These are phyloP conservation scores for Linum trigynum DNA, from an alignment of 345 rosid species.

Conservation along the genomic window DNA sequence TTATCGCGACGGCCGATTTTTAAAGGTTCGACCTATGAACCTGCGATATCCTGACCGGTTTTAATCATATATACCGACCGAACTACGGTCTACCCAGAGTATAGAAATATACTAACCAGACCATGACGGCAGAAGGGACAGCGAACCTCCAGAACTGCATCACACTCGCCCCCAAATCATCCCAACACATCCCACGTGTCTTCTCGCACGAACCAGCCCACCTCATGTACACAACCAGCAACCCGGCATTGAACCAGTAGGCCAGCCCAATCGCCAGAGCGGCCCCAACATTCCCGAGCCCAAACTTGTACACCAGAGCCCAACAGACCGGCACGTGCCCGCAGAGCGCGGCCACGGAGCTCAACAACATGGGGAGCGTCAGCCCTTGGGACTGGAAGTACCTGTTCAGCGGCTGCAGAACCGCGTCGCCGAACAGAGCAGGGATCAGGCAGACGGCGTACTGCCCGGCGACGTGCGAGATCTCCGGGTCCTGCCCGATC, in stretches of 20 bases:
- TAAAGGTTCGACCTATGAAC: no score
- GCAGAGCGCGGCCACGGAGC: slow-evolving; percentile 29
- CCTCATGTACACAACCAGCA: slow-evolving; percentile 30
- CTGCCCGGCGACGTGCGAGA: slow-evolving; percentile 32
- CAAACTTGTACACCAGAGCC: slow-evolving; percentile 30
- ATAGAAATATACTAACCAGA: slow-evolving; percentile 28
- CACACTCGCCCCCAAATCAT: neutral
- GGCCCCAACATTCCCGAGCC: slow-evolving; percentile 30
- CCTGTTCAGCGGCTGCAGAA: slow-evolving; percentile 34
- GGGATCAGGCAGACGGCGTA: slow-evolving; percentile 41
- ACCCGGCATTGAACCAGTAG: slow-evolving; percentile 29
- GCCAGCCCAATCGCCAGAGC: slow-evolving; percentile 31
- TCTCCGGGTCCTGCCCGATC: slow-evolving; percentile 32
- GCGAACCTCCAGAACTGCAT: slow-evolving; percentile 10
- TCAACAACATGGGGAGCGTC: slow-evolving; percentile 29
- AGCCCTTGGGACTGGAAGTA: slow-evolving; percentile 40
- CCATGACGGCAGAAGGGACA: slow-evolving; percentile 46
- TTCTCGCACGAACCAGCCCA: slow-evolving; percentile 19
- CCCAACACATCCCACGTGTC: slow-evolving; percentile 4
- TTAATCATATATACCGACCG: no score
- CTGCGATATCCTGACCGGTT: no score
- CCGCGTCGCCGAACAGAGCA: slow-evolving; percentile 29
- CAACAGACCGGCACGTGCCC: slow-evolving; percentile 38
- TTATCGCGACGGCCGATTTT: no score
- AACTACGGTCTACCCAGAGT: no score